Percentiles rank a stretch among this genome's conserved stretches.
These are phyloP conservation scores for Quercus glauca DNA, from an alignment of 306 rosid genomes.

Conservation along the genomic window DNA sequence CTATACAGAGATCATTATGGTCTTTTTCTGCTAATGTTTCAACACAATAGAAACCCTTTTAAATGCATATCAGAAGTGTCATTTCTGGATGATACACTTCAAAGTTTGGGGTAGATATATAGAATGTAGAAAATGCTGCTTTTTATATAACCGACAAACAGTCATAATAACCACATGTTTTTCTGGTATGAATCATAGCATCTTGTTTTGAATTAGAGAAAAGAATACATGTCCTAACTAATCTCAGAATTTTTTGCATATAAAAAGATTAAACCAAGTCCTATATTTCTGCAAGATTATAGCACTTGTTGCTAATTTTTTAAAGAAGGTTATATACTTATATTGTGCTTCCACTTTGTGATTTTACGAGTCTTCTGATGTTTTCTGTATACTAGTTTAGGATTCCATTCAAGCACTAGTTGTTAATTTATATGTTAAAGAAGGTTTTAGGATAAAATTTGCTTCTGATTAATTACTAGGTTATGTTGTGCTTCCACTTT, in stretches of 20 bases:
- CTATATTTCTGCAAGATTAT: not conserved
- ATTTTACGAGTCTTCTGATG: not conserved
- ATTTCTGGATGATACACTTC: not conserved
- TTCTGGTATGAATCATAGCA: not conserved
- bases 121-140: not conserved
- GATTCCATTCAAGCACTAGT: slow-evolving; percentile 70
- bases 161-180: not conserved
- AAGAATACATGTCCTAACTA: no score
- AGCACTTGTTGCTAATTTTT: slow-evolving; percentile 14
- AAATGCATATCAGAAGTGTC: not conserved
- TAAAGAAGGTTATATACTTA: not conserved
- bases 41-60: not conserved
- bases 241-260: no score
- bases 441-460: not conserved
- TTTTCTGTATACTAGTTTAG: slow-evolving; percentile 56
- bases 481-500: not conserved
- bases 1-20: not conserved
- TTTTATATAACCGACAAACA: not conserved
- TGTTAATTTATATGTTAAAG: not conserved
- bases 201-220: no score
- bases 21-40: not conserved
- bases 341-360: not conserved
- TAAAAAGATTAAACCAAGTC: not conserved
- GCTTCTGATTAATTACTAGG: not conserved
- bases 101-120: not conserved